Percentiles rank a stretch among this genome's conserved stretches.
phyloP scores from a whole-genome alignment of 768 basidiomycete species.

The Sporobolomyces pararoseus region DNA sequence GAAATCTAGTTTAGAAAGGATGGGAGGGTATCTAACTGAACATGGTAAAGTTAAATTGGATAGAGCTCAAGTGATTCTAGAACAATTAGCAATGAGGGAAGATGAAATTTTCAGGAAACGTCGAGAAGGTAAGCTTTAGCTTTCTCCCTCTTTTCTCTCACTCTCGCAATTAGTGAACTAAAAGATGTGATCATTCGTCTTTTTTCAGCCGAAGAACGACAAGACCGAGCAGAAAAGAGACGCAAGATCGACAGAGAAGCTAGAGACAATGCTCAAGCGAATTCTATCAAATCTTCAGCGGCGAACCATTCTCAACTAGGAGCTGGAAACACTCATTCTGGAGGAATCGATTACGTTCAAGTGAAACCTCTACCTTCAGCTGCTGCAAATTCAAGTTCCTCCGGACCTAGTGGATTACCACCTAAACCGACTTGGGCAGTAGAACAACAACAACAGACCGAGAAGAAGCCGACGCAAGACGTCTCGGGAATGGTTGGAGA shows the following conservation, averaged over 20 bases:
- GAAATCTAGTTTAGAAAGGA: slow-evolving; percentile 84
- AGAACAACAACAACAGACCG: neutral
- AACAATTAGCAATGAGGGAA: slow-evolving; percentile 87
- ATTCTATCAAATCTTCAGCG: slow-evolving; percentile 26
- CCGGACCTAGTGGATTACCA: slow-evolving; percentile 24
- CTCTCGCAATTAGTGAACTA: too few species aligned
- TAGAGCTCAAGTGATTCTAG: slow-evolving; percentile 88
- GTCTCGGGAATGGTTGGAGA: slow-evolving; percentile 61
- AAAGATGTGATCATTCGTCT: too few species aligned
- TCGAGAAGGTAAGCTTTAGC: slow-evolving; percentile 69
- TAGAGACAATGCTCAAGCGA: slow-evolving; percentile 24
- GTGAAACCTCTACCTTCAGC: slow-evolving; percentile 24
- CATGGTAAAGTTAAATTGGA: slow-evolving; percentile 81
- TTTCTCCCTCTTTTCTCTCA: too few species aligned
- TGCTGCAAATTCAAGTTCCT: neutral
- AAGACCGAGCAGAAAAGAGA: slow-evolving; percentile 84
- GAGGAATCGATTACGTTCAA: slow-evolving; percentile 38
- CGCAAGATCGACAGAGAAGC: slow-evolving; percentile 51
- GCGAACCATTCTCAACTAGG: slow-evolving; percentile 36
- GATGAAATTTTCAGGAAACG: slow-evolving; percentile 91
- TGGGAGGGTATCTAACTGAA: slow-evolving; percentile 96
- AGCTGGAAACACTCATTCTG: slow-evolving; percentile 26
- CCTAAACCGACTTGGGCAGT: slow-evolving; percentile 24
- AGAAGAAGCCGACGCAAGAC: neutral
- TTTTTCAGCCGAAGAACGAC: slow-evolving; percentile 80